Percentiles rank a stretch among this genome's conserved stretches.
phyloP scores from a whole-genome alignment of 1,284 basidiomycete genomes.

The Malassezia pachydermatis region DNA sequence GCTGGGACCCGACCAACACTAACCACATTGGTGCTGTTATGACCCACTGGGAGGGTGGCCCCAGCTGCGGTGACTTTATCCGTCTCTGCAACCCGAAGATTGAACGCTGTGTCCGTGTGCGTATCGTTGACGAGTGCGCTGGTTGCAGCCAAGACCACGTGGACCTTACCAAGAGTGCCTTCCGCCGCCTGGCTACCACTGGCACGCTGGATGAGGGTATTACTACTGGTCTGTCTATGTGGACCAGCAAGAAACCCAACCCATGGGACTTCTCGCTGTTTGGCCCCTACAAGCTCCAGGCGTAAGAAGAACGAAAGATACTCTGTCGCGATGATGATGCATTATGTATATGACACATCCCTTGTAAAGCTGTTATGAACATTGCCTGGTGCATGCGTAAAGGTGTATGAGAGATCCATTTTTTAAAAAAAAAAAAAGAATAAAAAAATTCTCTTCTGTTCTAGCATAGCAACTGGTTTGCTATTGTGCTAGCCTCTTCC shows the following conservation, averaged over 20 bases:
- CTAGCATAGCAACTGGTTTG: too few species aligned
- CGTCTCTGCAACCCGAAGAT: conserved; percentile 34
- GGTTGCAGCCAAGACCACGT: conserved; percentile 34
- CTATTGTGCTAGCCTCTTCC: too few species aligned
- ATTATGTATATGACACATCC: not conserved
- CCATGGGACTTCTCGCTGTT: conserved; percentile 37
- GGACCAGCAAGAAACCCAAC: conserved; percentile 22
- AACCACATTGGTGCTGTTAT: conserved; percentile 40
- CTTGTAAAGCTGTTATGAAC: not conserved
- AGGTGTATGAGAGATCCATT: not conserved
- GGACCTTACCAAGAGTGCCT: conserved; percentile 41
- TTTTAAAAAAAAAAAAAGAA: too few species aligned
- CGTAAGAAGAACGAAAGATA: conserved; percentile 7
- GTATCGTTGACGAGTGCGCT: conserved; percentile 42
- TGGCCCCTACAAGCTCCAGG: conserved; percentile 31
- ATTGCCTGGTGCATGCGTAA: conserved; percentile 5
- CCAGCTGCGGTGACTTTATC: conserved; percentile 42
- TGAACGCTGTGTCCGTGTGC: conserved; percentile 18
- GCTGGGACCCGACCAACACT: conserved; percentile 33
- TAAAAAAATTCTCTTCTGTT: too few species aligned
- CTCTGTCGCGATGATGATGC: not conserved
- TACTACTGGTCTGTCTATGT: conserved; percentile 34
- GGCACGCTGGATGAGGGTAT: conserved; percentile 33
- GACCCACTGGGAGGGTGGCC: conserved; percentile 26
- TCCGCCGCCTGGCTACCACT: conserved; percentile 32